Conservation (phyloP, 78 protist genomes). For the Polysphondylium violaceum region DNA sequence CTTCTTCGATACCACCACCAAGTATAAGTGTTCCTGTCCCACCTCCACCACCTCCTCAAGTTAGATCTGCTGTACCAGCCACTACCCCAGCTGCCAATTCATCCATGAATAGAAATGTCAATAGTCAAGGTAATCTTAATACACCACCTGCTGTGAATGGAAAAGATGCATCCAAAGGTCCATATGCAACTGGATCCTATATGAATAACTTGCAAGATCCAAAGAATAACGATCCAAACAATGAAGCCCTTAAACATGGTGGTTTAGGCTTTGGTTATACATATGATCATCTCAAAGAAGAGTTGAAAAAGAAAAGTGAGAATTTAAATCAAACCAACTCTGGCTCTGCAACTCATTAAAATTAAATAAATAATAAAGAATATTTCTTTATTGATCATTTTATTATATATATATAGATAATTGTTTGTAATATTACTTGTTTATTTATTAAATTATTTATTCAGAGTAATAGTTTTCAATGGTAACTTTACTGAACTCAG, state of each 20-base stretch:
- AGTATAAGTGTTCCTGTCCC: background rate
- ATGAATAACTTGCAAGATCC: background rate
- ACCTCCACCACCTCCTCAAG: constrained; percentile 36
- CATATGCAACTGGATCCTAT: constrained; percentile 24
- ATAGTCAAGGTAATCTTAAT: background rate
- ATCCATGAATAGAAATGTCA: background rate
- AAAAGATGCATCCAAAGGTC: background rate
- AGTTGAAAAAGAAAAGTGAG: constrained; percentile 38
- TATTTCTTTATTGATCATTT: background rate
- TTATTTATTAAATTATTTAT: background rate
- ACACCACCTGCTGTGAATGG: background rate
- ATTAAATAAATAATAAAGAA: background rate
- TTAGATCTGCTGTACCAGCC: background rate
- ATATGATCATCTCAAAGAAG: constrained; percentile 55
- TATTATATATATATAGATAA: background rate
- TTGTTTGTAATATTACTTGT: background rate
- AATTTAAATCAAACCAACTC: constrained; percentile 10
- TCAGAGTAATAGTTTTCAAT: constrained; percentile 78
- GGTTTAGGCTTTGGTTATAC: constrained; percentile 80
- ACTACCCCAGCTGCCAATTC: background rate
- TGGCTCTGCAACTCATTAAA: constrained; percentile 18
- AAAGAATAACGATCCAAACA: background rate
- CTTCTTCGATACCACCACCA: background rate
- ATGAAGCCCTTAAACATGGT: constrained; percentile 24
- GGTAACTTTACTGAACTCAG: constrained; percentile 72